Percentiles rank a stretch among this genome's conserved stretches.
Evolutionary conservation across 2,329 filamentous ascomycete species (phyloP).

Genomic region (Aspergillus brunneoviolaceus): DNA sequence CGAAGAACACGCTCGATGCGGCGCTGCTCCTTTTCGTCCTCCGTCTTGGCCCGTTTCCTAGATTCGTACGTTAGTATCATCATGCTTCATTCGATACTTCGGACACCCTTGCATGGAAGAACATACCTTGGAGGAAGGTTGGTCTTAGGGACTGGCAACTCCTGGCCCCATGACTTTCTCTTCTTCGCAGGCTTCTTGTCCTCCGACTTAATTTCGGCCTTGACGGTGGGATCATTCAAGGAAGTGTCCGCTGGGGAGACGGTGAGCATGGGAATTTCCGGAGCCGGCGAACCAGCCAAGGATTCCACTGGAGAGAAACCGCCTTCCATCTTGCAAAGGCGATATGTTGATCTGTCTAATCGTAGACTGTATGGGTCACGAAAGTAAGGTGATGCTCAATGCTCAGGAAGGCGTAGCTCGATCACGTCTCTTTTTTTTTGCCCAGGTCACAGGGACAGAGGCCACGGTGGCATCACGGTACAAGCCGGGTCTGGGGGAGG

Average conservation of each 20-base stretch:
- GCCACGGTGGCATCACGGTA: slow-evolving; percentile 41
- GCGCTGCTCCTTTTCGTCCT: slow-evolving; percentile 97
- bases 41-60: slow-evolving; percentile 96
- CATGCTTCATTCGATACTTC: not conserved
- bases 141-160: slow-evolving; percentile 93
- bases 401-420: slow-evolving; percentile 4
- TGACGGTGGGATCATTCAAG: slow-evolving; percentile 29
- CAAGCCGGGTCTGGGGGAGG: slow-evolving; percentile 23
- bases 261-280: slow-evolving; percentile 39
- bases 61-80: slow-evolving; percentile 12
- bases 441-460: slow-evolving; percentile 20
- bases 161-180: slow-evolving; percentile 98
- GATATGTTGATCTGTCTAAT: slow-evolving; percentile 6
- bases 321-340: slow-evolving; percentile 31
- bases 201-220: slow-evolving; percentile 40
- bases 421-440: slow-evolving; percentile 11
- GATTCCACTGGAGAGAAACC: slow-evolving; percentile 34
- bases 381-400: not conserved
- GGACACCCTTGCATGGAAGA: not conserved
- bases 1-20: slow-evolving; percentile 95
- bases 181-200: slow-evolving; percentile 80
- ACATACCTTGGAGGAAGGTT: slow-evolving; percentile 83
- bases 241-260: slow-evolving; percentile 45
- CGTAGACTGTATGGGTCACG: not conserved
- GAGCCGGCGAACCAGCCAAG: slow-evolving; percentile 30